A percentile compares a stretch with the other conserved stretches of the same genome.
These are phyloP conservation scores for Euphrasia confusa DNA, from an alignment of 257 asterid species.

Conservation along the genomic window DNA sequence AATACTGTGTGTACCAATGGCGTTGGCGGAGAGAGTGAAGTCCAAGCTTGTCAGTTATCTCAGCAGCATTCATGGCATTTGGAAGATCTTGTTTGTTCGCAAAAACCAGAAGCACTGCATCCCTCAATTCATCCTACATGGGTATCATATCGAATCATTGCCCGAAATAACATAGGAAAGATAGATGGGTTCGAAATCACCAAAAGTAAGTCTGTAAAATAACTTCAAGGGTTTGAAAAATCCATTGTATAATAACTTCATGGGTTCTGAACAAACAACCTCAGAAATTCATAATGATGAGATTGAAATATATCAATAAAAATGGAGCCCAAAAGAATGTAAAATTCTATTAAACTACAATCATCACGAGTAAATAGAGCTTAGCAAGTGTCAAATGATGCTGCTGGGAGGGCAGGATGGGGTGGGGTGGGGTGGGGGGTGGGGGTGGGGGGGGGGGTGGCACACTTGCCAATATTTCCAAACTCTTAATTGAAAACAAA, in stretches of 20 bases:
- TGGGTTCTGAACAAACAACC: too few relatives aligned
- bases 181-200: background rate
- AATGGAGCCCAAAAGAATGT: background rate
- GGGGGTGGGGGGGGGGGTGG: too few relatives aligned
- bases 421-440: too few relatives aligned
- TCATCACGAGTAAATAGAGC: background rate
- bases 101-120: slow-evolving; percentile 40
- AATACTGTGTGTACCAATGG: slow-evolving; percentile 30
- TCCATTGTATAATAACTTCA: too few relatives aligned
- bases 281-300: too few relatives aligned
- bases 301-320: too few relatives aligned
- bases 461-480: background rate
- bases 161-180: background rate
- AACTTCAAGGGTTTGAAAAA: background rate
- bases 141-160: background rate
- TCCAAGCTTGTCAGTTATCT: slow-evolving; percentile 40
- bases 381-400: background rate
- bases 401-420: too few relatives aligned
- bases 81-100: slow-evolving; percentile 43
- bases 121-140: slow-evolving; percentile 49
- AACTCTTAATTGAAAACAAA: background rate
- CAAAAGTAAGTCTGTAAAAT: background rate
- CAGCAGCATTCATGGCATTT: slow-evolving; percentile 41
- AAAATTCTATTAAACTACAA: background rate
- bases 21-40: slow-evolving; percentile 58